phyloP scores from a whole-genome alignment of 345 rosid species.

The Bruguiera sexangula region DNA sequence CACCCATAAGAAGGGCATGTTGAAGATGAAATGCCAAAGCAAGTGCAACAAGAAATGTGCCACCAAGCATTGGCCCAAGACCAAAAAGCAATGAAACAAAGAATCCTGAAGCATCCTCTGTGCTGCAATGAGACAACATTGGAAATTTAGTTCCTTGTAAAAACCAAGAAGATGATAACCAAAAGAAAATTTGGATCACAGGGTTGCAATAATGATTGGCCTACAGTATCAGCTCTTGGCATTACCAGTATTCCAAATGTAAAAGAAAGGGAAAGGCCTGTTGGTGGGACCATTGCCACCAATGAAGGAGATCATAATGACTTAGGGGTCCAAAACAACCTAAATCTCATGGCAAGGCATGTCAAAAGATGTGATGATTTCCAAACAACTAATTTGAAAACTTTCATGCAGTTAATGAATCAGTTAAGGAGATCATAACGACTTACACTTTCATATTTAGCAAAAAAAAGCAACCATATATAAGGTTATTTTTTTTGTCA shows the following conservation, averaged over 20 bases:
- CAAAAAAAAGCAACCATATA: too few relatives aligned
- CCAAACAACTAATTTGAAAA: too few relatives aligned
- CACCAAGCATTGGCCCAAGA: constrained; percentile 92
- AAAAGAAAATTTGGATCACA: background rate
- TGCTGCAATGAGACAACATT: constrained; percentile 48
- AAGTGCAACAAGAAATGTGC: constrained; percentile 66
- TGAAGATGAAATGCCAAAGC: constrained; percentile 72
- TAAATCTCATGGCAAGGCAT: too few relatives aligned
- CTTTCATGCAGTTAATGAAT: too few relatives aligned
- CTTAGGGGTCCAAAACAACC: too few relatives aligned
- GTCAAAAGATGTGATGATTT: too few relatives aligned
- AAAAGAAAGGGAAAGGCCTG: background rate
- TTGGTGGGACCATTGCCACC: background rate
- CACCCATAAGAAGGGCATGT: constrained; percentile 94
- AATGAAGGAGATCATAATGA: too few relatives aligned
- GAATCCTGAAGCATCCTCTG: constrained; percentile 97
- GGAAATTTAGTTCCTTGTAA: constrained; percentile 8
- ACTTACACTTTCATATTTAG: too few relatives aligned
- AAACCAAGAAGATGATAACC: constrained; percentile 4
- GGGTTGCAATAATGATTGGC: background rate
- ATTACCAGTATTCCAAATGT: background rate
- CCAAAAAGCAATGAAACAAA: constrained; percentile 96
- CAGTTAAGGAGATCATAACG: too few relatives aligned
- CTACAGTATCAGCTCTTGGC: background rate
- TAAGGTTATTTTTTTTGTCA: too few relatives aligned